Evolutionary conservation across 2,329 filamentous ascomycete genomes (phyloP), one percentile per base, ranked within the genome.

Genomic region (Fusarium chuoi): DNA sequence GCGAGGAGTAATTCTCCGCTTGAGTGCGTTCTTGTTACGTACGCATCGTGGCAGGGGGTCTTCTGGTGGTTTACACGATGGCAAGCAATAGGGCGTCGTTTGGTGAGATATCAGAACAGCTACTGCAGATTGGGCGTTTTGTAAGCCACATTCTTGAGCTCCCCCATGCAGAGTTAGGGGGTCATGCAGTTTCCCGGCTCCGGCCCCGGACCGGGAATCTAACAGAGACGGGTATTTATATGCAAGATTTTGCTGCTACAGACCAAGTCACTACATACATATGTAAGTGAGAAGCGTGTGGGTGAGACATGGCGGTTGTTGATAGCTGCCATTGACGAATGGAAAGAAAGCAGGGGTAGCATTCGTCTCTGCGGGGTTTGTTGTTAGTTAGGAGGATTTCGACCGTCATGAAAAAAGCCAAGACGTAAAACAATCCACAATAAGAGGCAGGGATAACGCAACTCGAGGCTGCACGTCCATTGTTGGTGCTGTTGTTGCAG

Each of bases 21-120:
- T 42, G 26, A 59, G 38, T 71, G 62, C 71, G 63, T 74, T 68
- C 51, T 52, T 51, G 46, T 74, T 74, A 74, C 71, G 71, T 74
- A 74, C 62, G 45, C 62, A 61, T 38, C 55, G 48, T 26, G 41
- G 38, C 49, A 65, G 67, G 56, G 56, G 51, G 36, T 58, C 17
- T 39, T 28, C 26, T 70, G 24, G n/a, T n/a, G 36, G 44, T 74
- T 60, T 57, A 62, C 48, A 62, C 39, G 13, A 70, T 65, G 65
- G 55, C 54, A 44, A 35, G 48, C 39, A 68, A 68, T 68, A 68
- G 63, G 63, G 65, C 65, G 65, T 54, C 24, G 35, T 30, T 41
- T 44, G 24, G 24, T 61, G 35, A 28, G 39, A 38, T 45, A 56
- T 18, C 13, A 60, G 36, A 42, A 33, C 26, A 22, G 22, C n/a